A percentile compares a stretch with the other conserved stretches of the same genome.
phyloP scores from a whole-genome alignment of 306 rosid species.

The Citrullus mucosospermus region DNA sequence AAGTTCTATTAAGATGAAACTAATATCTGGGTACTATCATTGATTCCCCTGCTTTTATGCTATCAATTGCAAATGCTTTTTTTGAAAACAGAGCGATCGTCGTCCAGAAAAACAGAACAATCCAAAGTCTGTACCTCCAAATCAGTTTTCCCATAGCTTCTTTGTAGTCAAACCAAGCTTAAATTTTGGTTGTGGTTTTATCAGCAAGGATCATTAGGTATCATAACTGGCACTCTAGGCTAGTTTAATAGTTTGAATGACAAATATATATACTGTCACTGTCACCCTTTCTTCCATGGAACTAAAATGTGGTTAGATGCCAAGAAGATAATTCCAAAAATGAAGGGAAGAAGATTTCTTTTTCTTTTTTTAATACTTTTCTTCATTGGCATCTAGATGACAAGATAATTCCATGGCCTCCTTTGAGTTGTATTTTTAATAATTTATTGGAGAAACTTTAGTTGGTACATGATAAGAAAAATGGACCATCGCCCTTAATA shows the following conservation, averaged over 20 bases:
- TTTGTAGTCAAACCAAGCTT: background rate
- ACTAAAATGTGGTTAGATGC: background rate
- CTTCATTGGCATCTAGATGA: too few relatives aligned
- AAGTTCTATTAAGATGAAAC: conserved; percentile 28
- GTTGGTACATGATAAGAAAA: too few relatives aligned
- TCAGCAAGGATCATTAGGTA: background rate
- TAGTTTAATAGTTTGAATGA: too few relatives aligned
- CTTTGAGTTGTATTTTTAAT: too few relatives aligned
- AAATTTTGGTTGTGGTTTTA: too few relatives aligned
- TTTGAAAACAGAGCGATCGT: conserved; percentile 11
- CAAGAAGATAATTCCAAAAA: too few relatives aligned
- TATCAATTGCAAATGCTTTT: conserved; percentile 13
- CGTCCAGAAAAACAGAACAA: conserved; percentile 9
- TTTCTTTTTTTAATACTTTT: background rate
- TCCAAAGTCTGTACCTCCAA: conserved; percentile 5
- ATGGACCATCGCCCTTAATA: too few relatives aligned
- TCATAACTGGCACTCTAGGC: too few relatives aligned
- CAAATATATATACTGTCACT: background rate
- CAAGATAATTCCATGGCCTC: too few relatives aligned
- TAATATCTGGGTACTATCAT: conserved; percentile 15
- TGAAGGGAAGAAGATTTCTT: too few relatives aligned
- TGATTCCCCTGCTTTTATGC: conserved; percentile 21
- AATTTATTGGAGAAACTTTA: too few relatives aligned
- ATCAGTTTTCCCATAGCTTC: background rate
- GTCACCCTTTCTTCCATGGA: background rate